Evolutionary conservation across 129 eudicot genomes (phyloP).

Genomic region (Saussurea involucrata): DNA sequence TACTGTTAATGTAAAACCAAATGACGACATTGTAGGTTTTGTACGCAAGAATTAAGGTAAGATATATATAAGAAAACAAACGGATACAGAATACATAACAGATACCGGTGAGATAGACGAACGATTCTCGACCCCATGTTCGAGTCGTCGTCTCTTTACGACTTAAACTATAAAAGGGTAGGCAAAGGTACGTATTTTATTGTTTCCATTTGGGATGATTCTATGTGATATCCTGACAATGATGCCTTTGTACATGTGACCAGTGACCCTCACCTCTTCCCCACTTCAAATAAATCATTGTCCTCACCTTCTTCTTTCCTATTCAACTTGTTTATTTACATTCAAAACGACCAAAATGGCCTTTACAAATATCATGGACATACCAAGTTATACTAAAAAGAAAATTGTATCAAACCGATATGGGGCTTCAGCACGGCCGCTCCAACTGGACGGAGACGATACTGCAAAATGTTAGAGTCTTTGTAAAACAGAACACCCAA

Average conservation of each 20-base stretch:
- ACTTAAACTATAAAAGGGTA: background rate
- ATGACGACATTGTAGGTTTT: background rate
- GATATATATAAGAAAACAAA: background rate
- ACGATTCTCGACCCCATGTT: background rate
- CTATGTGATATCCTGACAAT: conserved; percentile 23
- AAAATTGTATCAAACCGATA: background rate
- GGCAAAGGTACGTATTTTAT: background rate
- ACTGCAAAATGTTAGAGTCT: background rate
- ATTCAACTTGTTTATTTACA: background rate
- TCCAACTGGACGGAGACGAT: background rate
- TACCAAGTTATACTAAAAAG: background rate
- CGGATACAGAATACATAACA: background rate
- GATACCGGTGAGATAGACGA: background rate
- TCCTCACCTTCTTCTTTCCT: conserved; percentile 18
- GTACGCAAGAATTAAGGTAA: background rate
- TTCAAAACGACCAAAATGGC: background rate
- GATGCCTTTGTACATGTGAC: conserved; percentile 25
- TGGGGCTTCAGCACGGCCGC: background rate
- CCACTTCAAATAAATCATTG: conserved; percentile 35
- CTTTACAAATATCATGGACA: background rate
- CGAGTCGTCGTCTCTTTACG: background rate
- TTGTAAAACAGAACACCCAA: background rate
- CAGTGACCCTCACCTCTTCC: conserved; percentile 22
- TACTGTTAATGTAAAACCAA: background rate
- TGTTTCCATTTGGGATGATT: conserved; percentile 23